Conservation (phyloP, 1,284 basidiomycete genomes). For the Abortiporus biennis region DNA sequence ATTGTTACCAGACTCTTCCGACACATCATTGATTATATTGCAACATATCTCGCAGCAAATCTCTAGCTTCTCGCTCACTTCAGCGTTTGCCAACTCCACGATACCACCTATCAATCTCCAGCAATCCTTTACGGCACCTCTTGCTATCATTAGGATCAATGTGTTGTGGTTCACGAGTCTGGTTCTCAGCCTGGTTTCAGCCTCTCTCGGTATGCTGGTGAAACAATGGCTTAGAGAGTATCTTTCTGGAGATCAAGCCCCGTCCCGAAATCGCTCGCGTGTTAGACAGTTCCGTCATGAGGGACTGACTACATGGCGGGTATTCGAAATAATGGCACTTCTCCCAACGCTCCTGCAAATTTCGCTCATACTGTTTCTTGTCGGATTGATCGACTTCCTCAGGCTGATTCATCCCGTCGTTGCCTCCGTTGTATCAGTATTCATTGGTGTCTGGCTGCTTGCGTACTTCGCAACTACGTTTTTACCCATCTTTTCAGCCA, state of each 20-base stretch:
- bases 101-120: not conserved
- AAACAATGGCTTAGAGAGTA: constrained; percentile 5
- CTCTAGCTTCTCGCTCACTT: not conserved
- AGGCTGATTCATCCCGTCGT: constrained; percentile 7
- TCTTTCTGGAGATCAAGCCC: not conserved
- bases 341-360: constrained; percentile 20
- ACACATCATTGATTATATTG: not conserved
- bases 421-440: not conserved
- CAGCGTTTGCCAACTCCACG: not conserved
- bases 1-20: not conserved
- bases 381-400: constrained; percentile 15
- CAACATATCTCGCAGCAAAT: constrained; percentile 2
- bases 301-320: constrained; percentile 16
- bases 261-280: constrained; percentile 1
- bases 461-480: not conserved
- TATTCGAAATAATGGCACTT: constrained; percentile 19
- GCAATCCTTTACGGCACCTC: not conserved
- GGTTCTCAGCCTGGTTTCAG: constrained; percentile 1
- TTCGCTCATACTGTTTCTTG: constrained; percentile 15
- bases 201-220: constrained; percentile 3
- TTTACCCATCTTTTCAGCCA: not conserved
- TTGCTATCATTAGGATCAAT: constrained; percentile 13
- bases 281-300: constrained; percentile 17
- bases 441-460: not conserved
- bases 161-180: constrained; percentile 1